phyloP scores from a whole-genome alignment of 2,329 filamentous ascomycete genomes.

The Metarhizium brunneum region DNA sequence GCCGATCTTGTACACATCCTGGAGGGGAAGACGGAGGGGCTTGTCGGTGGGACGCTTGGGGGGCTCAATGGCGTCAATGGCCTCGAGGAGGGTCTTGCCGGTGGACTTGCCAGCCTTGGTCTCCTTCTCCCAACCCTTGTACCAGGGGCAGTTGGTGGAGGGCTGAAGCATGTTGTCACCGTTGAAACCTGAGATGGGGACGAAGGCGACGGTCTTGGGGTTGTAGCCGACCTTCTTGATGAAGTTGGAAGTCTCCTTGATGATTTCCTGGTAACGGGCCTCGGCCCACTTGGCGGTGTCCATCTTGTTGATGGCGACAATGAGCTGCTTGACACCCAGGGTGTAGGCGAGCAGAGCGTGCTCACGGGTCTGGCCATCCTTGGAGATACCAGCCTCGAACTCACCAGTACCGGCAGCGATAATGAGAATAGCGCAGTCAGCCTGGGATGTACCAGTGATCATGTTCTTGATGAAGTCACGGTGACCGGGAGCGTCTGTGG shows the following conservation, averaged over 20 bases:
- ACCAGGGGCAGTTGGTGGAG: slow-evolving; percentile 96
- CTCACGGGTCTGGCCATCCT: slow-evolving; percentile 99
- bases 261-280: slow-evolving; percentile 95
- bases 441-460: slow-evolving; percentile 99
- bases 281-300: slow-evolving; percentile 98
- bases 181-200: slow-evolving; percentile 99
- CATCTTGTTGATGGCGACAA: slow-evolving; percentile 99
- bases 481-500: slow-evolving; percentile 86
- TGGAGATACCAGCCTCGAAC: slow-evolving; percentile 99
- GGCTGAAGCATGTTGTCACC: slow-evolving; percentile 97
- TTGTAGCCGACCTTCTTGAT: slow-evolving; percentile 99
- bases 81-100: slow-evolving; percentile 98
- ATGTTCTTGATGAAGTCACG: slow-evolving; percentile 99
- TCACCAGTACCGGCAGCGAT: slow-evolving; percentile 99
- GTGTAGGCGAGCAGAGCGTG: slow-evolving; percentile 99
- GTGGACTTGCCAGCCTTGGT: slow-evolving; percentile 71
- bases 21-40: slow-evolving; percentile 98
- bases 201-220: slow-evolving; percentile 97
- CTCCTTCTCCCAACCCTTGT: slow-evolving; percentile 99
- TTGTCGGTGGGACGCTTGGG: slow-evolving; percentile 94
- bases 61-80: slow-evolving; percentile 92
- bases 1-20: slow-evolving; percentile 99
- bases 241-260: slow-evolving; percentile 99
- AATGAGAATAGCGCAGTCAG: slow-evolving; percentile 99
- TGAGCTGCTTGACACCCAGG: slow-evolving; percentile 99